These are phyloP conservation scores for Salix arbutifolia DNA, from an alignment of 345 rosid genomes.

Conservation along the genomic window DNA sequence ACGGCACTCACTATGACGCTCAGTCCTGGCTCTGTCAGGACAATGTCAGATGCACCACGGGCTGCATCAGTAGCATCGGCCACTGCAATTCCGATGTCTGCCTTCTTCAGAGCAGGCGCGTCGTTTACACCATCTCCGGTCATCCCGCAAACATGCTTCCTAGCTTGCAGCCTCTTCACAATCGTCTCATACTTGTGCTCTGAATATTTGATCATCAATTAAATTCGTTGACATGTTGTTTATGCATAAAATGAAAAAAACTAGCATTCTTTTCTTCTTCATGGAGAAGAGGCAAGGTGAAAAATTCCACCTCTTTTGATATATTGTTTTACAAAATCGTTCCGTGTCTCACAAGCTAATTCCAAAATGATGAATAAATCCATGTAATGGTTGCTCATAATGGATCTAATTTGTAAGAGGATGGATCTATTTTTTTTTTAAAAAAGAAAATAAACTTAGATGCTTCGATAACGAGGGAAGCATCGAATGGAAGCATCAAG, in stretches of 20 bases:
- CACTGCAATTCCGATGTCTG: slow-evolving; percentile 96
- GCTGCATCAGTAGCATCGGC: slow-evolving; percentile 98
- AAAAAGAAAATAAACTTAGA: background rate
- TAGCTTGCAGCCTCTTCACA: slow-evolving; percentile 76
- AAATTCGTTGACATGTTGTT: background rate
- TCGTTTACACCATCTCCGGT: slow-evolving; percentile 98
- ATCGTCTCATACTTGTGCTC: slow-evolving; percentile 98
- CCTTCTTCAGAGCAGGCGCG: slow-evolving; percentile 92
- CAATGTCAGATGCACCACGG: slow-evolving; percentile 85
- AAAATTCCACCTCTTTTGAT: background rate
- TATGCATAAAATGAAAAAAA: background rate
- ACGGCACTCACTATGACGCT: slow-evolving; percentile 96
- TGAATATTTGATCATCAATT: slow-evolving; percentile 19
- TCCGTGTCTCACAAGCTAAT: background rate
- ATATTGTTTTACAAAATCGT: background rate
- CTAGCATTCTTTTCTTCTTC: background rate
- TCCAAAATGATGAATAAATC: background rate
- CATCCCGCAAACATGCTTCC: slow-evolving; percentile 95
- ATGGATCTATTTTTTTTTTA: no score
- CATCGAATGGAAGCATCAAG: background rate
- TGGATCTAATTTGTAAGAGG: background rate
- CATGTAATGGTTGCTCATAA: background rate
- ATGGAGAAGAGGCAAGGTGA: background rate
- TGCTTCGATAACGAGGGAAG: no score
- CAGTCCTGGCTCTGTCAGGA: slow-evolving; percentile 86